Base-by-base conservation (phyloP, 495 filamentous ascomycete genomes). In the Aspergillus nanangensis region DNA sequence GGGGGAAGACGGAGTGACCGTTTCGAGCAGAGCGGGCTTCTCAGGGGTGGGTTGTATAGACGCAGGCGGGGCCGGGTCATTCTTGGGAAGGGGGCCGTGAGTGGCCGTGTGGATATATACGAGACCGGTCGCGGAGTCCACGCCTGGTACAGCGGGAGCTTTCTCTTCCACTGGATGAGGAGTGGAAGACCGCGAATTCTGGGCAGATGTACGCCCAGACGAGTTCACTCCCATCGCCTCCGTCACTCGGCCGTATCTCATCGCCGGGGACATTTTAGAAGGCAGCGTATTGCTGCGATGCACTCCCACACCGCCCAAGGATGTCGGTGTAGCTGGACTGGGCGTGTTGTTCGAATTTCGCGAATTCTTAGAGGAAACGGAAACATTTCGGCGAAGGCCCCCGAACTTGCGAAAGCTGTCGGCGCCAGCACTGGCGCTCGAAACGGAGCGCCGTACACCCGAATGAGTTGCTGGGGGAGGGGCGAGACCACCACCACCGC, bases 261-360 rank as follows among this genome's bases (percentile, higher is more conserved):
- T 53, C 10, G 76, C 82, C 14, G 91, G 88, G 1, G 92, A 90
- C 69, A 82, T 88, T 61, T 94, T 93, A 2, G 90, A 92, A n/a
- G 93, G 93, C 14, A 96, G 68, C 8, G 93, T 98, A 65, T 97
- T 98, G 66, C 91, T 96, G 54, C 93, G 77, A 48, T 86, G 84
- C 29, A 98, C 76, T 7, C 89, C 89, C 49, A 79, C 73, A 5
- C 69, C 70, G 35, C 68, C 69, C 15, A 65, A 61, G 7, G 79
- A 76, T 1, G 79, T 76, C 8, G 88, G 86, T 37, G 84, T 89
- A 8, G 75, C 78, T 3, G 88, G 87, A 45, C 82, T 90, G 3
- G 85, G 80, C 22, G 76, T 71, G 45, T 74, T 83, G 55, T 82
- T 83, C 3, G 86, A 89, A 34, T 80, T 71, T 32, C 84, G 75